Evolutionary conservation across 75 land plant species (phyloP).

Genomic region (Pseudotsuga menziesii): DNA sequence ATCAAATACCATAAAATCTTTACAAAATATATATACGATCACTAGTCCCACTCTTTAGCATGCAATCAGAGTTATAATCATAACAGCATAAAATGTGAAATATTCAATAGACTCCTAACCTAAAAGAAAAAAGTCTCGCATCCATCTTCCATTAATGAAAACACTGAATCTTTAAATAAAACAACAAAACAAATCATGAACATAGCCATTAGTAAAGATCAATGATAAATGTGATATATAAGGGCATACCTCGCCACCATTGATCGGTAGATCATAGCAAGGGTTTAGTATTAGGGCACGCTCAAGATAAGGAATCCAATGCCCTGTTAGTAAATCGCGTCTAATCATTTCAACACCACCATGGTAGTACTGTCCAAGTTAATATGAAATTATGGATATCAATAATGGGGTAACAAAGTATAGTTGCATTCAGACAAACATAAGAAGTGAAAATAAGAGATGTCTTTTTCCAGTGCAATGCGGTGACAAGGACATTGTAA

Average conservation of each 20-base stretch:
- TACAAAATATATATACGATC: not conserved
- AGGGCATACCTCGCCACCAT: slow-evolving; percentile 87
- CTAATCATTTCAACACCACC: slow-evolving; percentile 99
- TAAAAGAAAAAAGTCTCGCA: not conserved
- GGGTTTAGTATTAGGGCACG: slow-evolving; percentile 79
- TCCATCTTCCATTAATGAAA: not conserved
- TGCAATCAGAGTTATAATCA: not conserved
- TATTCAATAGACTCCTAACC: not conserved
- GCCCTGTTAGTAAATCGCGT: slow-evolving; percentile 90
- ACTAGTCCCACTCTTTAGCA: not conserved
- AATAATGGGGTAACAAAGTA: not conserved
- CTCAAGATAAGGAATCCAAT: slow-evolving; percentile 91
- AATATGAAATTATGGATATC: slow-evolving; percentile 1
- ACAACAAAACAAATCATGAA: not conserved
- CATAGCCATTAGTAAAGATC: not conserved
- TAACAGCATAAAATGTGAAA: not conserved
- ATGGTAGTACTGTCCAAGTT: slow-evolving; percentile 57
- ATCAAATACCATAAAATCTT: not conserved
- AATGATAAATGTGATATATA: not conserved
- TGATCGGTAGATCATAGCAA: slow-evolving; percentile 74
- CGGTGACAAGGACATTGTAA: not conserved
- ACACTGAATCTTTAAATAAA: not conserved
- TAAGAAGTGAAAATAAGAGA: not conserved
- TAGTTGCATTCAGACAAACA: not conserved
- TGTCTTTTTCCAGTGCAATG: not conserved